These are phyloP conservation scores for Pleurotus djamor DNA, from an alignment of 768 basidiomycete genomes.

Conservation along the genomic window DNA sequence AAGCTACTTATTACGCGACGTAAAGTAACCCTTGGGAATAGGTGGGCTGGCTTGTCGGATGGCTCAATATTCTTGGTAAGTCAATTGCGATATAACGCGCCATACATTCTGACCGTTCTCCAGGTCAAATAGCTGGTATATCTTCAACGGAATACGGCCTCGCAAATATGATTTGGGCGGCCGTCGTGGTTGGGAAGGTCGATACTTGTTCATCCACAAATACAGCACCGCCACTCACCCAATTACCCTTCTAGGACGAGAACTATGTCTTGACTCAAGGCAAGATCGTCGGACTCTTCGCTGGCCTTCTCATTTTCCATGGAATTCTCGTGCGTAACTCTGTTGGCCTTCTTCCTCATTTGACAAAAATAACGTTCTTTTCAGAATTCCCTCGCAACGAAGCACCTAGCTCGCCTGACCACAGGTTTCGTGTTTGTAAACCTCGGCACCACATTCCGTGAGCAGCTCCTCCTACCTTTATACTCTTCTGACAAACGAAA, in stretches of 20 bases:
- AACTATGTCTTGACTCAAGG: slow-evolving; percentile 62
- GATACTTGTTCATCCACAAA: background rate
- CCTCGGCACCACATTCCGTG: slow-evolving; percentile 72
- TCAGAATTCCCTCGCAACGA: slow-evolving; percentile 73
- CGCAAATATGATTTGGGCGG: slow-evolving; percentile 78
- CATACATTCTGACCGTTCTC: slow-evolving; percentile 4
- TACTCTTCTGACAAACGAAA: background rate
- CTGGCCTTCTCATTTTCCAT: slow-evolving; percentile 73
- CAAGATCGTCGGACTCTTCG: slow-evolving; percentile 78
- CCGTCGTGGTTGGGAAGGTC: slow-evolving; percentile 58
- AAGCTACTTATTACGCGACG: background rate
- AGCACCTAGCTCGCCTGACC: slow-evolving; percentile 72
- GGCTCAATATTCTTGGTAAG: slow-evolving; percentile 78
- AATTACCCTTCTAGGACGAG: slow-evolving; percentile 36
- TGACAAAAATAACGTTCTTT: background rate
- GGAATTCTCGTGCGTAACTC: slow-evolving; percentile 54
- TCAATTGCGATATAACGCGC: slow-evolving; percentile 4
- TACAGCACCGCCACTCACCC: background rate
- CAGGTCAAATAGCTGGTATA: slow-evolving; percentile 80
- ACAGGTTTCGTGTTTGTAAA: slow-evolving; percentile 85
- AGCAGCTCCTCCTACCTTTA: slow-evolving; percentile 17
- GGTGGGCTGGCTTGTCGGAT: slow-evolving; percentile 80
- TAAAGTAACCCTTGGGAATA: slow-evolving; percentile 14
- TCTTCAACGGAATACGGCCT: slow-evolving; percentile 87
- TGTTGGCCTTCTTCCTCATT: background rate